Evolutionary conservation across 176 grass and related monocot species (phyloP).

Genomic region (Aegilops sharonensis): DNA sequence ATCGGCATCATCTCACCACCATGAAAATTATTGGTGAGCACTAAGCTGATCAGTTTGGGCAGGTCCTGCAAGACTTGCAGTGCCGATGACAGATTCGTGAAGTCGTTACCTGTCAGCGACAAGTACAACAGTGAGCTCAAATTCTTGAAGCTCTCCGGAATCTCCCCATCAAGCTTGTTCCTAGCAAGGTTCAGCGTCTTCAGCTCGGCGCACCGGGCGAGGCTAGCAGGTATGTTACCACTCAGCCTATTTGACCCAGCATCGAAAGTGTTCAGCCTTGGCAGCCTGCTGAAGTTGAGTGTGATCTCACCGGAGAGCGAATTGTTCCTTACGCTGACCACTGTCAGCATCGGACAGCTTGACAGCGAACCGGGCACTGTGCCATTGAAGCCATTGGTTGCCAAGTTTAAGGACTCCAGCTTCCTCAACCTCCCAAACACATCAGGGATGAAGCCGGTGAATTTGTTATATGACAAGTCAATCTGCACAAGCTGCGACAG

Average conservation of each 20-base stretch:
- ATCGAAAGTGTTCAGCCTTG: constrained; percentile 64
- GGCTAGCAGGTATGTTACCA: constrained; percentile 55
- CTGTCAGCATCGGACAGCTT: constrained; percentile 40
- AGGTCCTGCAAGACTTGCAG: constrained; percentile 74
- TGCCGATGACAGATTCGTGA: constrained; percentile 60
- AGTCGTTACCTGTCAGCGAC: constrained; percentile 72
- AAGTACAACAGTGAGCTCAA: constrained; percentile 59
- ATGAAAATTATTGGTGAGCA: constrained; percentile 86
- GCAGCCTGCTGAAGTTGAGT: constrained; percentile 46
- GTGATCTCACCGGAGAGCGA: constrained; percentile 49
- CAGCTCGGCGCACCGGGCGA: constrained; percentile 44
- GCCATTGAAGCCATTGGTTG: constrained; percentile 54
- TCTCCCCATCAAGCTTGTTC: constrained; percentile 65
- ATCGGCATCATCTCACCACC: constrained; percentile 58
- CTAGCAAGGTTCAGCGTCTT: constrained; percentile 78
- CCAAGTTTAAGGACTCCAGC: constrained; percentile 53
- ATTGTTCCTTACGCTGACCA: constrained; percentile 80
- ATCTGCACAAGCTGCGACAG: constrained; percentile 61
- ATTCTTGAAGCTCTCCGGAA: constrained; percentile 64
- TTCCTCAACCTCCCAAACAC: constrained; percentile 58
- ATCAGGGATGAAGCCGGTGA: constrained; percentile 63
- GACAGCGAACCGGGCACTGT: constrained; percentile 65
- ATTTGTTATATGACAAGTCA: constrained; percentile 71
- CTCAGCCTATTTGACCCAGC: constrained; percentile 58
- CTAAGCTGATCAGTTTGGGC: constrained; percentile 61